These are phyloP conservation scores for Suillus ampliporus DNA, from an alignment of 768 basidiomycete species.

Conservation along the genomic window DNA sequence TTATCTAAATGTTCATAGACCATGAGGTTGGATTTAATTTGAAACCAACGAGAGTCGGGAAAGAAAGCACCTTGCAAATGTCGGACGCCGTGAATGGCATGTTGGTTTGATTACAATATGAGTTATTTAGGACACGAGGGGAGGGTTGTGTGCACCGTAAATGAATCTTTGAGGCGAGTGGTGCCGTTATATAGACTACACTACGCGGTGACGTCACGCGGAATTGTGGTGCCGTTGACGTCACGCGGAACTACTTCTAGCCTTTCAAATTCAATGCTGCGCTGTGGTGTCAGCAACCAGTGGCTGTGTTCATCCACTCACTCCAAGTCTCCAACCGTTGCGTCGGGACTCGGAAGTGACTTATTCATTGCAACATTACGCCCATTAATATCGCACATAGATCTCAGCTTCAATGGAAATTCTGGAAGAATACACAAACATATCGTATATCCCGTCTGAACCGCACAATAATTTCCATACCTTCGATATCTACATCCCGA, in stretches of 20 bases:
- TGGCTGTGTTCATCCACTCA: not conserved
- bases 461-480: slow-evolving; percentile 42
- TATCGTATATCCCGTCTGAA: slow-evolving; percentile 42
- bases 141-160: slow-evolving; percentile 18
- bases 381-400: not conserved
- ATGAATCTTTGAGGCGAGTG: not conserved
- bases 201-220: slow-evolving; percentile 35
- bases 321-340: too few species aligned
- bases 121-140: slow-evolving; percentile 11
- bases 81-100: slow-evolving; percentile 80
- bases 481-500: slow-evolving; percentile 62
- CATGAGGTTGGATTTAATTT: not conserved
- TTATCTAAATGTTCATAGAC: slow-evolving; percentile 41
- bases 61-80: slow-evolving; percentile 74
- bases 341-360: too few species aligned
- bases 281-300: too few species aligned
- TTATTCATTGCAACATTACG: not conserved
- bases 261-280: too few species aligned
- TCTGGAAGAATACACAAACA: slow-evolving; percentile 22
- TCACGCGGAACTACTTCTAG: not conserved
- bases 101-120: slow-evolving; percentile 19
- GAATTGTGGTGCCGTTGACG: slow-evolving; percentile 15
- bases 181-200: not conserved
- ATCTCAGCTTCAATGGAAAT: slow-evolving; percentile 9
- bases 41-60: not conserved